Base-by-base conservation (phyloP, 257 asterid species). In the Cynanchum wilfordii region DNA sequence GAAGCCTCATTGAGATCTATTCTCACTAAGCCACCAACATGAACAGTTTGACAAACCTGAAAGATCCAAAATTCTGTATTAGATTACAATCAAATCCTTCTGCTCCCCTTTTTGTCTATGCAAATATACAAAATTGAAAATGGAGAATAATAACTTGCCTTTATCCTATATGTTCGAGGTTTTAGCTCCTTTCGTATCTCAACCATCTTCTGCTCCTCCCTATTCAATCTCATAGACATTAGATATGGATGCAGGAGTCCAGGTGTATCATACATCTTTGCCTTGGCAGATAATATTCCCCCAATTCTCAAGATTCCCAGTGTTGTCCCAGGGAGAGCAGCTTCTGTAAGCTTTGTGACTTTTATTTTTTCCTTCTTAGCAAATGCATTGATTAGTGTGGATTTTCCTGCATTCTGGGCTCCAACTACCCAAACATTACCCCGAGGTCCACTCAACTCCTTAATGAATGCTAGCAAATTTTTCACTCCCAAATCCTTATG, bases 341-440 rank as follows among this genome's bases (percentile, higher is more conserved):
- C 97, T 84, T 94, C 97, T 2, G 97, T 94, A 63, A 91, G 88
- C 86, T 86, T 94, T 12, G 95, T 84, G 33, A 84, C 88, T 79
- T 87, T 91, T 15, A 84, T 88, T 51, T 95, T 89, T 84, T 80
- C 95, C 75, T 94, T 94, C 77, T 84, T 94, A 25, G 96, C 82
- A 81, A 94, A 87, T 15, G 96, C 95, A 76, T 94, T 94, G 72
- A 94, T 94, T 84, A 94, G 74, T 7, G 98, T 91, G 1, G 98
- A 94, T 66, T 88, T 94, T 54, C 98, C 98, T 10, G 96, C 97
- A 79, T 94, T 94, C 80, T 91, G 98, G 70, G 98, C 94, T 79
- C 98, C 97, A 40, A 94, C 84, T 70, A 94, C 95, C 98, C 98
- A 94, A 72, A 91, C 98, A 63, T 94, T 88, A 59, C 98, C 98